These are phyloP conservation scores for Inga oerstediana DNA, from an alignment of 306 rosid genomes.

Conservation along the genomic window DNA sequence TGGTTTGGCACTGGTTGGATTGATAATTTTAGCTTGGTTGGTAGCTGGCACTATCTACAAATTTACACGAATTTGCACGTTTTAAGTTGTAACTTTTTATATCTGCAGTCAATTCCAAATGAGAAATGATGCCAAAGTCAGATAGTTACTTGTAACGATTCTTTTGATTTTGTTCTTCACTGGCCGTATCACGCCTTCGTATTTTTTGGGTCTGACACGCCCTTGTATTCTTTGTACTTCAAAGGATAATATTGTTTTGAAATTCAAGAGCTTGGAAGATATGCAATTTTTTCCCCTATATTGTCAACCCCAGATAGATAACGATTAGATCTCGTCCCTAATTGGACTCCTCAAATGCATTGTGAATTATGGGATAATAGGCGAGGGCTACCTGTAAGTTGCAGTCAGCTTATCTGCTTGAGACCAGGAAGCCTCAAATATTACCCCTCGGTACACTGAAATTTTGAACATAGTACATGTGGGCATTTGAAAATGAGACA, in stretches of 20 bases:
- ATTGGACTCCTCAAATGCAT: constrained; percentile 8
- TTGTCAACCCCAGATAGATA: constrained; percentile 3
- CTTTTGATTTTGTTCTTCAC: constrained; percentile 44
- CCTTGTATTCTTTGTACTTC: constrained; percentile 20
- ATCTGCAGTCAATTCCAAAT: constrained; percentile 43
- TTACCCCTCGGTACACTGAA: not conserved
- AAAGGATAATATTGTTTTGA: constrained; percentile 5
- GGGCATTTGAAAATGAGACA: not conserved
- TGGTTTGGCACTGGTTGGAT: not conserved
- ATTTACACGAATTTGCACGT: constrained; percentile 26
- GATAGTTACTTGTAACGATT: constrained; percentile 48
- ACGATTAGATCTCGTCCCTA: not conserved
- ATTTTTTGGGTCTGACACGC: constrained; percentile 30
- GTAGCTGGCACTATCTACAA: constrained; percentile 40
- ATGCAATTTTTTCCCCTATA: not conserved
- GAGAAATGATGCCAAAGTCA: constrained; percentile 72
- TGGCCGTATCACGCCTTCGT: not conserved
- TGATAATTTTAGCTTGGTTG: constrained; percentile 40
- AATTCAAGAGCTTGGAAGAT: not conserved
- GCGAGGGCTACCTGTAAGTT: not conserved
- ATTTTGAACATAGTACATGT: not conserved
- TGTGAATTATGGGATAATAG: constrained; percentile 4
- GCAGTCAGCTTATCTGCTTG: not conserved
- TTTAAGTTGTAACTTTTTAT: constrained; percentile 50
- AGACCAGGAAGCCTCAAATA: no score